These are phyloP conservation scores for Fusarium robinianum DNA, from an alignment of 2,329 filamentous ascomycete genomes.

Conservation along the genomic window DNA sequence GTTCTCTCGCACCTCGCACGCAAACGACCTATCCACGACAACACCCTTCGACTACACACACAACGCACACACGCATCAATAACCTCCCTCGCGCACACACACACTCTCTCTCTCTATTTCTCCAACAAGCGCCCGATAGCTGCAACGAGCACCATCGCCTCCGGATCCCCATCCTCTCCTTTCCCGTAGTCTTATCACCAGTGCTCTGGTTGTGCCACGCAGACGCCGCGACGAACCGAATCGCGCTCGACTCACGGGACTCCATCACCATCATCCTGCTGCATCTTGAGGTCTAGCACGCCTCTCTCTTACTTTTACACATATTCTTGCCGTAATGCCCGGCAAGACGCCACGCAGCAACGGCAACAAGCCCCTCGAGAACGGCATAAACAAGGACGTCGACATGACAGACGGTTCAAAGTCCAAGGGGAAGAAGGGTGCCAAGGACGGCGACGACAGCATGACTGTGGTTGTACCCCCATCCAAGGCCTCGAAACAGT, in stretches of 20 bases:
- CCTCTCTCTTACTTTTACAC: conserved; percentile 3
- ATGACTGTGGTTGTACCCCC: conserved; percentile 82
- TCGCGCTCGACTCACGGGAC: conserved; percentile 34
- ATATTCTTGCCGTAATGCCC: conserved; percentile 57
- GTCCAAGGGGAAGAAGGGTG: conserved; percentile 65
- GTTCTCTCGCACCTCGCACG: not conserved
- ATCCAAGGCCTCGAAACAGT: conserved; percentile 65
- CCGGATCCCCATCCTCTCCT: conserved; percentile 1
- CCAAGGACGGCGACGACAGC: conserved; percentile 73
- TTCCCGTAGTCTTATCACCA: conserved; percentile 1
- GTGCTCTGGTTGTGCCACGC: conserved; percentile 13
- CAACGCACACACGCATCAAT: conserved; percentile 30
- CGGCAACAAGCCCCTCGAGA: conserved; percentile 71
- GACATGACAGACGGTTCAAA: conserved; percentile 73
- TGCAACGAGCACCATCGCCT: conserved; percentile 4
- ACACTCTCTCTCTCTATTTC: conserved; percentile 21
- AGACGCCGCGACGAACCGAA: conserved; percentile 33
- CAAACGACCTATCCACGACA: not conserved
- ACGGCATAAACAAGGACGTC: conserved; percentile 67
- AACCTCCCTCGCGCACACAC: conserved; percentile 27
- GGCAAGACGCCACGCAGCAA: conserved; percentile 75
- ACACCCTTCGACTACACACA: not conserved
- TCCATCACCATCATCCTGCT: conserved; percentile 27
- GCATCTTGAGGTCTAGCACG: conserved; percentile 19
- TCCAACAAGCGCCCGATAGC: conserved; percentile 13